Conservation (phyloP, 192 early-diverging fungal genomes). For the Coemansia sp. region DNA sequence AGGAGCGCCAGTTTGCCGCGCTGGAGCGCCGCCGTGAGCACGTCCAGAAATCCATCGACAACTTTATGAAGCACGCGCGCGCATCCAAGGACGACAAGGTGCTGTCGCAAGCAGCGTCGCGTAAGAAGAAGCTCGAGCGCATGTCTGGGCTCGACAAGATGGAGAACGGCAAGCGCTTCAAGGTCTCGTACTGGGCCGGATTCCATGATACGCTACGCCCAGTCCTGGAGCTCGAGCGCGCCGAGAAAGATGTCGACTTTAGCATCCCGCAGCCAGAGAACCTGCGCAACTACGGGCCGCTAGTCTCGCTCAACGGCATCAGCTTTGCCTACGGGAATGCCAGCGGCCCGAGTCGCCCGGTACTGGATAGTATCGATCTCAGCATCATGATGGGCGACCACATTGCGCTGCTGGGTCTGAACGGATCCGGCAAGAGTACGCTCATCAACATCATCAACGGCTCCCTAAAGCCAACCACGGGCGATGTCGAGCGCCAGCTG, state of each 20-base stretch:
- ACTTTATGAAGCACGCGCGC: conserved; percentile 63
- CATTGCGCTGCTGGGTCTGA: conserved; percentile 75
- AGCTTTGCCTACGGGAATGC: conserved; percentile 25
- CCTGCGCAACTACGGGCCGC: conserved; percentile 59
- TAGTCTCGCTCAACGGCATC: conserved; percentile 61
- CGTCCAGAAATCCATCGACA: conserved; percentile 74
- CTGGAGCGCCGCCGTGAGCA: conserved; percentile 67
- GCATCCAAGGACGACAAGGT: conserved; percentile 79
- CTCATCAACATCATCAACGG: conserved; percentile 71
- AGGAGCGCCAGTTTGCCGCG: conserved; percentile 56
- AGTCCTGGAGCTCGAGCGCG: conserved; percentile 53
- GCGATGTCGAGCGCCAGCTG: conserved; percentile 58
- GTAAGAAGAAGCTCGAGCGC: conserved; percentile 70
- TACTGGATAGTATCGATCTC: conserved; percentile 64
- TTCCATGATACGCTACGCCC: conserved; percentile 50
- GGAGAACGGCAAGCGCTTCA: conserved; percentile 66
- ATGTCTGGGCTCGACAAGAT: conserved; percentile 57
- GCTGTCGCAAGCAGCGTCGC: conserved; percentile 64
- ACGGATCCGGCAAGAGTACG: conserved; percentile 78
- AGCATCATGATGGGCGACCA: conserved; percentile 61
- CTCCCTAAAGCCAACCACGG: conserved; percentile 54
- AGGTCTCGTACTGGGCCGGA: conserved; percentile 55
- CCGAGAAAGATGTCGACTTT: conserved; percentile 55
- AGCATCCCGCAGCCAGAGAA: conserved; percentile 63
- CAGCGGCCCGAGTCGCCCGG: conserved; percentile 9